Evolutionary conservation across 352 stramenopile species (phyloP), one percentile per base, ranked within the genome.

Genomic region (Globisporangium nagaii): DNA sequence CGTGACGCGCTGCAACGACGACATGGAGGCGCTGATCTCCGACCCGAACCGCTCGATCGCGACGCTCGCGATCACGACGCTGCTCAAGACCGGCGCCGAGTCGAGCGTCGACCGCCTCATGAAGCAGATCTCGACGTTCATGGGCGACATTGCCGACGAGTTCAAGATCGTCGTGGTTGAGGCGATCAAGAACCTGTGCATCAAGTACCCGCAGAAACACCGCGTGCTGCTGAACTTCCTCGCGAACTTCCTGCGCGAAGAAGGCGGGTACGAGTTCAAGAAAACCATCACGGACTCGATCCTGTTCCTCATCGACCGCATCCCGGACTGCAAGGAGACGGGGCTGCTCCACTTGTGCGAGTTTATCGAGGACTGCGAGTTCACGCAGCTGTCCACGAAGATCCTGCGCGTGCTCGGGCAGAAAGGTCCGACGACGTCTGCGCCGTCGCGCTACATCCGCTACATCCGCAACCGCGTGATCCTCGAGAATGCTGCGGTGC

Each of bases 401-500:
- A 98, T 99, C 54, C 63, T 99, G 49, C 93, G 98, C 62, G 81
- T 99, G 11, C 67, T 99, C 20, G 97, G 96, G 20, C 79, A 97
- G 55, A 81, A 98, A 48, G 97, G 96, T 12, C 96, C 97, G 0
- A 94, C 73, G 35, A 98, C 96, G 0, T 88, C 84, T 4, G 79
- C 86, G n/a, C 96, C 97, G 3, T 92, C 94, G 10, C 83, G 95
- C 25, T 99, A 99, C 91, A 99, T 99, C 64, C 94, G 97, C 48
- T 99, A 99, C 71, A 98, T 99, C 49, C 99, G 98, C 73, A 99
- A 99, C 82, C 93, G 97, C 41, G 86, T 99, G 42, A 99, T 99
- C 68, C 71, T 99, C 24, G 97, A 99, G 70, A 99, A 98, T 68
- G 89, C 96, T 0, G 75, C 89, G 11, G 93, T 99, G 42, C 86